phyloP scores from a whole-genome alignment of 192 early-diverging fungal species.

The Mortierella claussenii region DNA sequence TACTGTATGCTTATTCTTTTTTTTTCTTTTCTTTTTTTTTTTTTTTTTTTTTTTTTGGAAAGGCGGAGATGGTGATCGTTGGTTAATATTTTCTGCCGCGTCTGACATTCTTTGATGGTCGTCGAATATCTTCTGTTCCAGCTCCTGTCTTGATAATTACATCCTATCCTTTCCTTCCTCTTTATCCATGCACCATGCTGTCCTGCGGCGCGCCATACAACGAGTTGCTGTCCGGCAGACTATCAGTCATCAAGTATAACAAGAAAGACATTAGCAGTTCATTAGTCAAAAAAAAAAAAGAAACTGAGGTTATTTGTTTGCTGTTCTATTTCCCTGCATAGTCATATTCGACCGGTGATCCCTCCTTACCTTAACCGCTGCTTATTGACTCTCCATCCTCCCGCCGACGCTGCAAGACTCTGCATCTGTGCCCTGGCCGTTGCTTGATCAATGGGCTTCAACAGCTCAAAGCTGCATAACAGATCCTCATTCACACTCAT shows the following conservation, averaged over 20 bases:
- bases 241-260: conserved; percentile 7
- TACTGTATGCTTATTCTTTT: neutral
- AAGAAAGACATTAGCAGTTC: neutral
- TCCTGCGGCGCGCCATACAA: conserved; percentile 3
- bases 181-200: neutral
- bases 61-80: neutral
- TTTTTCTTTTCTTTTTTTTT: conserved; percentile 3
- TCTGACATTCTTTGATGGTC: too few species aligned
- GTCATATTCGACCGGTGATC: too few species aligned
- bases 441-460: conserved; percentile 65
- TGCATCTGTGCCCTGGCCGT: conserved; percentile 53
- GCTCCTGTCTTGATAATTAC: neutral
- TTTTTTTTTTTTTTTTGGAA: conserved; percentile 4
- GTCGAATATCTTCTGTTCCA: too few species aligned
- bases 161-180: neutral
- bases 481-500: conserved; percentile 93
- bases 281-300: neutral
- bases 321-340: too few species aligned
- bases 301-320: neutral
- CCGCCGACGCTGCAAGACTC: conserved; percentile 38
- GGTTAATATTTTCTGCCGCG: neutral
- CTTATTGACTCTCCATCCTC: conserved; percentile 51
- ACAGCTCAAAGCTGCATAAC: conserved; percentile 88
- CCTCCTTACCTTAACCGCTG: conserved; percentile 42
- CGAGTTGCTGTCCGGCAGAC: conserved; percentile 30